Evolutionary conservation across 2,329 filamentous ascomycete species (phyloP), one percentile per base, ranked within the genome.

Genomic region (Exophiala sp.): DNA sequence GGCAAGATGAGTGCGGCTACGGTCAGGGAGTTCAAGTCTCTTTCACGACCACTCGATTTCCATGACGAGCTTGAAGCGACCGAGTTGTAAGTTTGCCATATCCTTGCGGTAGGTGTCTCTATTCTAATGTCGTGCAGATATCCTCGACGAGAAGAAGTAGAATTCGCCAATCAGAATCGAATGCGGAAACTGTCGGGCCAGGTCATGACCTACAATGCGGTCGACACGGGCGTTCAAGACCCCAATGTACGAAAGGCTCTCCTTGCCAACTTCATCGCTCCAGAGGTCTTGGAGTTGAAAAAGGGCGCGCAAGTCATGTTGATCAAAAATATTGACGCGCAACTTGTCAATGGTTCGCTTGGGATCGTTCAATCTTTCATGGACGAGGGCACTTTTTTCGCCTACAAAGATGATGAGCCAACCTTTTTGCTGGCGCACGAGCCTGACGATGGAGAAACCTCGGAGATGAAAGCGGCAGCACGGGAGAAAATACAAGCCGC

Each of bases 261-360:
- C 0, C 73, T 98, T 4, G 69, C 79, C 4, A 95, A 91, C 63
- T 95, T 94, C 80, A 96, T 98, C 86, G 90, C 93, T 0, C 90
- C 93, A 0, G 84, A 85, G 60, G 64, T 70, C 0, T 79, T 98
- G 16, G 81, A 86, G 27, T 71, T 98, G 23, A 97, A 96, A 67
- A 84, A 93, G 56, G 88, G 89, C 8, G 88, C 93, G 0, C 94
- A 98, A 65, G 94, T 98, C 38, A 98, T 98, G 93, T 74, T 98
- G n/a, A 96, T 98, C 75, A 98, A 98, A 68, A 98, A 98, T 62
- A 84, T 97, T 70, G 93, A 98, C 63, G 88, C 95, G 32, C 83
- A 81, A 0, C 77, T 98, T 0, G 93, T 97, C 59, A 98, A 98
- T 64, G 93, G 93, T 3, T 95, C 91, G 0, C 75, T 98, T 8